Evolutionary conservation across 2,329 filamentous ascomycete genomes (phyloP), one percentile per base, ranked within the genome.

Genomic region (Sporothrix brunneoviolacea): DNA sequence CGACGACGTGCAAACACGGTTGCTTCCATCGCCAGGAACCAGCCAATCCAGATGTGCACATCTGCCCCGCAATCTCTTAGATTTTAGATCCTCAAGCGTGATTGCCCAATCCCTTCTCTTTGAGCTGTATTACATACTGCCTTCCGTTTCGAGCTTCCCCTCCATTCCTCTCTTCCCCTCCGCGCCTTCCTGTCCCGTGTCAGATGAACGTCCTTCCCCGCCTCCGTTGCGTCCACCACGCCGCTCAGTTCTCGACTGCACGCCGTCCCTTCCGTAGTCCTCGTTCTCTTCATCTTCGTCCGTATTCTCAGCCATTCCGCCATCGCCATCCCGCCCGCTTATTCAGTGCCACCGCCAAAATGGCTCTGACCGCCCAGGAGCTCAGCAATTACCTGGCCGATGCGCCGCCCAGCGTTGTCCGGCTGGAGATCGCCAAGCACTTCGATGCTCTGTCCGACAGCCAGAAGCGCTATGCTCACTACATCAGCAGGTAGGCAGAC

Each of bases 381-480:
- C 71, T 83, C 55, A 73, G 74, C 66, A 86, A 95, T 64, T 96
- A 95, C 67, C 78, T 95, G 54, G 91, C 93, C 41, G 93, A 98
- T 68, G 84, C 85, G 57, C 93, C 93, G 40, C 93, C 93, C 1
- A 86, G 84, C 43, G 82, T 96, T 51, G 91, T 96, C 53, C 82
- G 84, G 42, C 80, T 98, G 44, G 84, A 89, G 66, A 93, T 97
- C 66, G 89, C 89, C 70, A 87, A 89, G 64, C 91, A 97, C 70
- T 98, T 97, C 61, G 86, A 91, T 50, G 81, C 83, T 32, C 69
- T 93, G 54, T 77, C 71, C 48, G 80, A 87, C 61, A 75, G 86
- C 64, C 82, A 95, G 72, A 90, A 91, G 73, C 83, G 86, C 64
- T 96, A 96, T 75, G 87, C 91, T 57, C 91, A 96, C 70, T 90